Percentiles rank a stretch among this genome's conserved stretches.
Evolutionary conservation across 1,284 basidiomycete species (phyloP).

Genomic region (Mycena sp.): DNA sequence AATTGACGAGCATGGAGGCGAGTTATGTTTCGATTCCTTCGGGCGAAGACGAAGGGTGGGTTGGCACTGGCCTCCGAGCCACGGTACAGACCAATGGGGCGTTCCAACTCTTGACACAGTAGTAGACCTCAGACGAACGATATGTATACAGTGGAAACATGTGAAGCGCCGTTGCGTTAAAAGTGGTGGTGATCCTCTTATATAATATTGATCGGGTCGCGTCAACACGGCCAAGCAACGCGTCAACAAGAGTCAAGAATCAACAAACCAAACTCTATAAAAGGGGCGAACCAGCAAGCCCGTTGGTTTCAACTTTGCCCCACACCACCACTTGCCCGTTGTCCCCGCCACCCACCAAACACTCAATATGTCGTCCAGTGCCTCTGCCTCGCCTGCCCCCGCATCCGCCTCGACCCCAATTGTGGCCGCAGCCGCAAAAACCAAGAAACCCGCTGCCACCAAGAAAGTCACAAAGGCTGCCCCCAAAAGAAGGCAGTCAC

Average conservation of each 20-base stretch:
- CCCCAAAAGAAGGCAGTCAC: slow-evolving; percentile 37
- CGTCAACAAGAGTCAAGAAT: neutral
- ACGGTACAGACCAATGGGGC: slow-evolving; percentile 70
- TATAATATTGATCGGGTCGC: neutral
- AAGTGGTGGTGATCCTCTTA: no score
- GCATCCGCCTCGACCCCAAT: slow-evolving; percentile 11
- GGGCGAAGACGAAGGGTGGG: slow-evolving; percentile 58
- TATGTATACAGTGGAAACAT: no score
- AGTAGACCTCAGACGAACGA: neutral
- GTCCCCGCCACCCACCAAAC: slow-evolving; percentile 16
- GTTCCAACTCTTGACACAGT: slow-evolving; percentile 43
- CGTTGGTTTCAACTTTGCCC: slow-evolving; percentile 11
- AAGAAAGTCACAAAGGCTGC: slow-evolving; percentile 29
- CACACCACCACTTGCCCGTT: neutral
- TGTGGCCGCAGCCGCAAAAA: slow-evolving; percentile 2
- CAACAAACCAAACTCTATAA: slow-evolving; percentile 5
- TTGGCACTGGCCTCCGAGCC: slow-evolving; percentile 54
- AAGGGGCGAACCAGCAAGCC: neutral
- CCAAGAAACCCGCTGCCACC: slow-evolving; percentile 41
- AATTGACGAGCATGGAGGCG: slow-evolving; percentile 49
- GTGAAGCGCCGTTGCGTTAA: no score
- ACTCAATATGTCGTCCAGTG: slow-evolving; percentile 31
- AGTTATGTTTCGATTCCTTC: slow-evolving; percentile 50
- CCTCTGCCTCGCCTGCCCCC: slow-evolving; percentile 1
- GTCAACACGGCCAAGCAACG: neutral